Evolutionary conservation across 352 stramenopile species (phyloP), one percentile per base, ranked within the genome.

Genomic region (Aphanomyces astaci): DNA sequence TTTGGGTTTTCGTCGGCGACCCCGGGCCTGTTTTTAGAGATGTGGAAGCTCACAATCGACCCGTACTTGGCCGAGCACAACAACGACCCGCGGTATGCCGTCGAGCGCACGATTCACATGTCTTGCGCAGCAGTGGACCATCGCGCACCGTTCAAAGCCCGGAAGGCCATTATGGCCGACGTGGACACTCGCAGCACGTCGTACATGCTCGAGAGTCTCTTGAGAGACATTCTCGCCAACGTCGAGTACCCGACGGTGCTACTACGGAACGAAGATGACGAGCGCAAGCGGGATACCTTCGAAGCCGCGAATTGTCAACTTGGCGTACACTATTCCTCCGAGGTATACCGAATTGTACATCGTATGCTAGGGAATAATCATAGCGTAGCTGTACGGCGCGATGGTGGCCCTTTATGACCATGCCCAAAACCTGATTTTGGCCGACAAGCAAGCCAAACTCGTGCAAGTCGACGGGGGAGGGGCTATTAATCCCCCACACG

Each of bases 21-120:
- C 27, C 54, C 82, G 27, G 82, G 86, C 3, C 48, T 86, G 7
- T 90, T 79, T 64, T 63, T 90, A 3, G 86, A 92, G 55, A 83
- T 84, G 32, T 94, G 86, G 86, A 36, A 85, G 13, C 63, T 94
- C 2, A 77, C 86, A 33, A 72, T 85, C 19, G 77, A 92, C 45
- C 83, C 82, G 7, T 73, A 68, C 5, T 31, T 69, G 22, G 24
- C 39, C 31, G 45, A 73, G 11, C 51, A 59, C 30, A 73, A 71
- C 64, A 60, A 68, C 32, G 33, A 51, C 7, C 17, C 36, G 28
- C 7, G 53, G 28, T 72, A 67, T 7, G 70, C 43, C 17, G 31
- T 63, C 15, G 30, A 78, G 19, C 40, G 32, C 11, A 28, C 13
- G 46, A 74, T 91, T 9, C 74, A 69, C 7, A 64, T 91, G 39